Base-by-base conservation (phyloP, 164 flowering plant genomes). In the Houttuynia cordata region DNA sequence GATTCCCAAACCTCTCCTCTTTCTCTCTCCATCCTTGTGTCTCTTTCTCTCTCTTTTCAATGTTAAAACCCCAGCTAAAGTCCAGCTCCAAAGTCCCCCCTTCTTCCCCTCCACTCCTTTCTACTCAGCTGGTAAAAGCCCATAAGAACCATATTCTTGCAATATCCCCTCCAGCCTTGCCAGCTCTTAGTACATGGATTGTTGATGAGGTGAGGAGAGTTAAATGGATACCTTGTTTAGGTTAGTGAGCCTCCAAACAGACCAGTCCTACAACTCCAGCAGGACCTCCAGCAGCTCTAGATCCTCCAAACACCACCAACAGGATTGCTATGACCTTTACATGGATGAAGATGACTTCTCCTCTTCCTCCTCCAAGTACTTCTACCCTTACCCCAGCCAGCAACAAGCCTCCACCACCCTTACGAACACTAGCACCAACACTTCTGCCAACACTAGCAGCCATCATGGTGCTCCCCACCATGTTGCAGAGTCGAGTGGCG, bases 341-440 rank as follows among this genome's bases (percentile, higher is more conserved):
- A 90, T 93, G 99, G 99, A 90, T 80, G 92, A 93, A 67, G 98
- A 93, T 61, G 88, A 87, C 70, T 67, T 70, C 75, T 84, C 96
- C 60, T 87, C 96, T 65, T 88, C 94, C 65, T 83, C 91, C 68
- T 80, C 83, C 68, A 68, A 24, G 51, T 63, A 60, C 61, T 63
- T 53, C 68, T 62, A 23, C 67, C 62, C 60, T 63, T 47, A 56
- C 60, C 70, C 63, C 60, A 60, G 53, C 52, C 63, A 60, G 51
- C 69, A 49, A 56, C 59, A 41, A 9, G 39, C 47, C 49, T 59
- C 69, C 21, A 69, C 73, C 34, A 58, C 74, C 56, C n/a, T 55
- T 13, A 20, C 62, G 1, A 41, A 41, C 51, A 41, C 51, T 10
- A 41, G 23, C 24, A 42, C 54, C 41, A 51, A 18, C 12, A 12